phyloP scores from a whole-genome alignment of 2,329 filamentous ascomycete species.

The Fusarium lateritium region DNA sequence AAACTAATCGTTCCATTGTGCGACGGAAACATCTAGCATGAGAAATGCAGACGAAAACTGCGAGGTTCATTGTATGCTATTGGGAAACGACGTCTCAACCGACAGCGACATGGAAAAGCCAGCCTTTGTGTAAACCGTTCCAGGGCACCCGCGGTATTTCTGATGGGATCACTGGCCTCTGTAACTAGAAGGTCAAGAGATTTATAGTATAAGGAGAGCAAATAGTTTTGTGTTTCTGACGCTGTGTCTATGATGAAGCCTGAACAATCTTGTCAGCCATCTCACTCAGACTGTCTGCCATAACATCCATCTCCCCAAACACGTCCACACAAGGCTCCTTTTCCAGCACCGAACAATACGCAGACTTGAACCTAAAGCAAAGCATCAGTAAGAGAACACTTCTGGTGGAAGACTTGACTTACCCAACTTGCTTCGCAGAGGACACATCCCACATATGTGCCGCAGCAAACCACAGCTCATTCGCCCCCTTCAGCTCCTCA shows the following conservation, averaged over 20 bases:
- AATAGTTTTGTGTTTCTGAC: no score
- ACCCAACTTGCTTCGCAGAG: conserved; percentile 39
- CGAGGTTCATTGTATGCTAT: no score
- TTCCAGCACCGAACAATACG: conserved; percentile 37
- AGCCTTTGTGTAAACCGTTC: no score
- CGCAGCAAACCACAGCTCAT: conserved; percentile 42
- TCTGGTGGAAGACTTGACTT: background rate
- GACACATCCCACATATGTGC: conserved; percentile 43
- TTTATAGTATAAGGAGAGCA: no score
- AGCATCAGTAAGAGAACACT: background rate
- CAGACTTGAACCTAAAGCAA: conserved; percentile 29
- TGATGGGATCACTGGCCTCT: no score
- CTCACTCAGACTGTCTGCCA: conserved; percentile 28
- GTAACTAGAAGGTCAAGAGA: no score
- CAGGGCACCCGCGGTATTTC: no score
- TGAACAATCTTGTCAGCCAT: conserved; percentile 43
- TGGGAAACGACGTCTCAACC: no score
- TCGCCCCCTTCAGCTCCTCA: conserved; percentile 29
- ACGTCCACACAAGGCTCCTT: conserved; percentile 38
- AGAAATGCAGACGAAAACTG: background rate
- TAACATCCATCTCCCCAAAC: conserved; percentile 45
- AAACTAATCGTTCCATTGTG: background rate
- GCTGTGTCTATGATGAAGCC: conserved; percentile 3
- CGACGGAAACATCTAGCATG: background rate
- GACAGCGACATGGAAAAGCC: no score